Conservation (phyloP, 2,329 filamentous ascomycete genomes). For the Pezizomycotina sp. region DNA sequence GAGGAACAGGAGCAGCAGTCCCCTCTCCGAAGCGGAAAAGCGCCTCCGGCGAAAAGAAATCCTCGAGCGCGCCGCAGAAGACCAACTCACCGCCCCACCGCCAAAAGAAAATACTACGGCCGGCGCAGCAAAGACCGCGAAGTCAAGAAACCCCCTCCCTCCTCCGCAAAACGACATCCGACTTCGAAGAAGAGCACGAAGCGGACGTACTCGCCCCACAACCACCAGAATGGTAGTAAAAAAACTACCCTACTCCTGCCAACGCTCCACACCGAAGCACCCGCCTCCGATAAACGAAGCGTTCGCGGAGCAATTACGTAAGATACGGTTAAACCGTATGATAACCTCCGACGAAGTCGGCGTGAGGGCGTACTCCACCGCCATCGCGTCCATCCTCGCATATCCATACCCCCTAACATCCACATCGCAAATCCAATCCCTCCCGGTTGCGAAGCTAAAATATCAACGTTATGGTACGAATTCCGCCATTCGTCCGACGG, state of each 20-base stretch:
- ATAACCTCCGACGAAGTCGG: slow-evolving; percentile 62
- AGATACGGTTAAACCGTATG: slow-evolving; percentile 54
- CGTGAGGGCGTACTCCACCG: slow-evolving; percentile 70
- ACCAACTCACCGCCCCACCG: slow-evolving; percentile 15
- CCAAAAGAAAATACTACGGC: slow-evolving; percentile 24
- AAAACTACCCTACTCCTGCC: slow-evolving; percentile 49
- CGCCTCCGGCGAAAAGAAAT: slow-evolving; percentile 22
- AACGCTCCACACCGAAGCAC: slow-evolving; percentile 54
- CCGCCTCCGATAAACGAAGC: slow-evolving; percentile 43
- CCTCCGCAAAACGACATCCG: slow-evolving; percentile 63
- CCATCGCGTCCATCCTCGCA: slow-evolving; percentile 66
- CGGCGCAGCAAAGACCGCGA: slow-evolving; percentile 25
- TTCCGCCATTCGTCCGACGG: slow-evolving; percentile 39
- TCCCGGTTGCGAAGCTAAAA: slow-evolving; percentile 76
- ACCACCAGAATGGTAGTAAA: slow-evolving; percentile 35
- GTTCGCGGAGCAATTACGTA: slow-evolving; percentile 59
- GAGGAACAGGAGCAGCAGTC: slow-evolving; percentile 9
- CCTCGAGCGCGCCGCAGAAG: slow-evolving; percentile 27
- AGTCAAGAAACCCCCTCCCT: slow-evolving; percentile 29
- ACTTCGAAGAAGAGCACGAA: slow-evolving; percentile 41
- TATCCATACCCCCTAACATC: slow-evolving; percentile 48
- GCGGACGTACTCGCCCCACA: slow-evolving; percentile 53
- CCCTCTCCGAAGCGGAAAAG: slow-evolving; percentile 6
- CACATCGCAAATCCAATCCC: slow-evolving; percentile 31
- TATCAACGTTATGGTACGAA: slow-evolving; percentile 60